A percentile compares a stretch with the other conserved stretches of the same genome.
Conservation (phyloP, 331 rosid genomes). For the Rosa hybrid region DNA sequence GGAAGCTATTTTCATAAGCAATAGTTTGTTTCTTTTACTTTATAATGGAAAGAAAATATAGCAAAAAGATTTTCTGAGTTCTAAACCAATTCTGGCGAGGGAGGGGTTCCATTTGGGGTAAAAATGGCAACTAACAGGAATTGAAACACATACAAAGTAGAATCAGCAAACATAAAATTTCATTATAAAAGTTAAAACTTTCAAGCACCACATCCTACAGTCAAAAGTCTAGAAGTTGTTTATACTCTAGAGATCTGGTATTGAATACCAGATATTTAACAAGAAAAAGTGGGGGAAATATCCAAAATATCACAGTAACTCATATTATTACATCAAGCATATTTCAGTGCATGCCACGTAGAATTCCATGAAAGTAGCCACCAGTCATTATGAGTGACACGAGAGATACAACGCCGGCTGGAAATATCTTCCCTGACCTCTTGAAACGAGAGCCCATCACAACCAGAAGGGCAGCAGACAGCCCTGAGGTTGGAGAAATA, state of each 20-base stretch:
- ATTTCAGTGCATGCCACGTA: conserved; percentile 71
- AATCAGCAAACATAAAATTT: not conserved
- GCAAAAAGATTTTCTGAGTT: not conserved
- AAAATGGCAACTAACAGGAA: not conserved
- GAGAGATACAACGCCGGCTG: conserved; percentile 91
- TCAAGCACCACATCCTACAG: not conserved
- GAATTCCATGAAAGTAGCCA: conserved; percentile 93
- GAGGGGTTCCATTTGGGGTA: not conserved
- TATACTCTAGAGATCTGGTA: conserved; percentile 8
- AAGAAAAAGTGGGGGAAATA: not conserved
- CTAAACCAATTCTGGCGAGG: not conserved
- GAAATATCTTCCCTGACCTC: conserved; percentile 92
- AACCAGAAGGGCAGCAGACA: conserved; percentile 84
- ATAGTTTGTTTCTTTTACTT: not conserved
- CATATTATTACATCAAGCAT: conserved; percentile 1
- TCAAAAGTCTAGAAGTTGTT: conserved; percentile 3
- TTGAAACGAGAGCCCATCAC: conserved; percentile 96
- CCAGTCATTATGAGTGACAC: conserved; percentile 86
- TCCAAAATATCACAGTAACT: conserved; percentile 4
- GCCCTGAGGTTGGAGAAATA: conserved; percentile 43
- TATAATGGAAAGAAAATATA: not conserved
- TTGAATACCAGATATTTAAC: not conserved
- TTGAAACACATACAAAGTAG: not conserved
- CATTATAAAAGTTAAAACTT: not conserved
- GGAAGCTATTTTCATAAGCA: not conserved